Evolutionary conservation across 768 basidiomycete genomes (phyloP), one percentile per base, ranked within the genome.

Genomic region (Hypholoma fasciculare): DNA sequence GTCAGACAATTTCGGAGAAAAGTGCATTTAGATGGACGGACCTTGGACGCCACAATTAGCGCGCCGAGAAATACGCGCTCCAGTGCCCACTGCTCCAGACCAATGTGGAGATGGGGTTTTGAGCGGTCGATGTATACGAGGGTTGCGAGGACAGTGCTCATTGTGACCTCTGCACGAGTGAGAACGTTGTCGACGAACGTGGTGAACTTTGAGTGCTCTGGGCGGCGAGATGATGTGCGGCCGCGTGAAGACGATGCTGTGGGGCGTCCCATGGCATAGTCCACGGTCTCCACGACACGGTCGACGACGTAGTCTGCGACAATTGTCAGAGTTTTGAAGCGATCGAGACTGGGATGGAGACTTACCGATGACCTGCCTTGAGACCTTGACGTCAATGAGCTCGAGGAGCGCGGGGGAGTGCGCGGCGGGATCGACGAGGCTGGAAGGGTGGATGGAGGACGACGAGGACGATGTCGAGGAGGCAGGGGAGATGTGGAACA

Each of bases 21-120:
- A 16, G 54, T 50, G 52, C 16, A 49, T 37, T 42, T 53, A 63
- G 60, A 59, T 40, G 56, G 52, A 73, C 69, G 62, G 69, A 90
- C 88, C 80, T 95, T 96, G 74, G 88, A 88, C 7, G 94, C 93
- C 48, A 84, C 78, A 72, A 96, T 94, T 62, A 95, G 73, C n/a
- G 92, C 87, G 51, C 94, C 94, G 43, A 96, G 83, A 74, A 96
- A 95, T 30, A 96, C 93, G 42, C 94, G 86, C 73, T 95, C 92
- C 49, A 90, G 80, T 13, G 93, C 94, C 90, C 90, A 92, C 66
- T 90, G 86, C 68, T 91, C 89, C 59, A 90, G 76, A 8, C 88
- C 88, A 62, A 92, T 92, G 67, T 89, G 87, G 43, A 93, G 79
- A 70, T 91, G 88, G 3, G 88, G 88, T 64, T 86, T 86, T 2